Evolutionary conservation across 441 rosid species (phyloP), one percentile per base, ranked within the genome.

Genomic region (Populus hybrid): DNA sequence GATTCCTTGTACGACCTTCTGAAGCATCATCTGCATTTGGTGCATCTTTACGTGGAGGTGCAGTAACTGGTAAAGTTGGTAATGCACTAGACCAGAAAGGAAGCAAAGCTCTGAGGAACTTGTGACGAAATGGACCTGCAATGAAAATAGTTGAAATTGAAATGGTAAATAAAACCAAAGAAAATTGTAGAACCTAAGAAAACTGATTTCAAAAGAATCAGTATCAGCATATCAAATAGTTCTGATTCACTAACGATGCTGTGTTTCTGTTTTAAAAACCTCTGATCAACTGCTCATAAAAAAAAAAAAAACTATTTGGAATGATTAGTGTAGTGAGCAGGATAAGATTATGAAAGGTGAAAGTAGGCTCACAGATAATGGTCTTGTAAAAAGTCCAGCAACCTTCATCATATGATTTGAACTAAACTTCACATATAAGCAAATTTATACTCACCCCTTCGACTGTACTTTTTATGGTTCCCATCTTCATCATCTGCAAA

Each of bases 31-130:
- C 95, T 76, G 81, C 87, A 84, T 88, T 89, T 74, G 87, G 66
- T 73, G 85, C 84, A 75, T 91, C 97, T 78, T 89, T 96, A 53
- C 96, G 97, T 19, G 92, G 82, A 79, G 99, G 99, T 78, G 96
- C 99, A 71, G 95, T 94, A 76, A 96, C 99, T 4, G 98, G 99
- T 80, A 96, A 85, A 42, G 94, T 91, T 67, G 99, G 99, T 78
- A 96, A 86, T 75, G 99, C 88, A 88, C 89, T 94, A 82, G 98
- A 96, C 98, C 99, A 96, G 87, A 96, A 96, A 35, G 98, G 98
- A 78, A 96, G 89, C 89, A 96, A 85, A 70, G 98, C 96, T 79
- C 98, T 86, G 70, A 96, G 89, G 85, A 94, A 91, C 88, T 94
- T 94, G 79, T 91, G 94, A 81, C 89, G 95, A 66, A 96, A 86